Percentiles rank a stretch among this genome's conserved stretches.
Conservation (phyloP, 1,284 basidiomycete genomes). For the Psilocybe mexicana region DNA sequence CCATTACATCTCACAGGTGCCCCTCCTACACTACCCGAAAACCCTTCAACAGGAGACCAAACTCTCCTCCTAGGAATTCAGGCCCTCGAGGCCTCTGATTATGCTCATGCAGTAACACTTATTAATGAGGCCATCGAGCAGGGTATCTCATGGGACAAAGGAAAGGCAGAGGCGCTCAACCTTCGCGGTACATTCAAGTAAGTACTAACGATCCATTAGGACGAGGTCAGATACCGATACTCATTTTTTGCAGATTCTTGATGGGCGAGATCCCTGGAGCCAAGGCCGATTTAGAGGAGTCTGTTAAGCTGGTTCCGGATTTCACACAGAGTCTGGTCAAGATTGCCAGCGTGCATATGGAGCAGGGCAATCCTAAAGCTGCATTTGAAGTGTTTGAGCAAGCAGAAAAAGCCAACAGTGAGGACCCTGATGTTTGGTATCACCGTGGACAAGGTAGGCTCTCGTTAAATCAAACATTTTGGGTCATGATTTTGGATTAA, state of each 20-base stretch:
- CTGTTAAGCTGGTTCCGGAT: slow-evolving; percentile 71
- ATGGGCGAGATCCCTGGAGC: slow-evolving; percentile 86
- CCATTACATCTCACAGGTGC: slow-evolving; percentile 47
- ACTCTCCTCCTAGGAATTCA: slow-evolving; percentile 82
- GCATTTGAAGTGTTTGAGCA: slow-evolving; percentile 77
- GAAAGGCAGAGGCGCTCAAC: slow-evolving; percentile 89
- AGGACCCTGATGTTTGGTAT: slow-evolving; percentile 97
- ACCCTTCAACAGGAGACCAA: slow-evolving; percentile 78
- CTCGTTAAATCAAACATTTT: slow-evolving; percentile 13
- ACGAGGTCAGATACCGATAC: neutral
- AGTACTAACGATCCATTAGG: slow-evolving; percentile 24
- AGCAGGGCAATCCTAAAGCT: slow-evolving; percentile 73
- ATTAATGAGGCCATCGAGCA: slow-evolving; percentile 89
- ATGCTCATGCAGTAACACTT: slow-evolving; percentile 78
- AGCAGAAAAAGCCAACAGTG: slow-evolving; percentile 81
- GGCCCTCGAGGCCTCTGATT: slow-evolving; percentile 88
- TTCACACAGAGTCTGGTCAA: slow-evolving; percentile 95
- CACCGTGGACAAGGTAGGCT: slow-evolving; percentile 90
- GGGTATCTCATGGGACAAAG: slow-evolving; percentile 76
- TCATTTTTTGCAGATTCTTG: slow-evolving; percentile 65
- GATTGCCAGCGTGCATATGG: slow-evolving; percentile 98
- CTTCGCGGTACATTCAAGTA: slow-evolving; percentile 94
- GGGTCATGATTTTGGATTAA: neutral
- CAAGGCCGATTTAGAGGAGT: slow-evolving; percentile 82
- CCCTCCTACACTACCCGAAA: slow-evolving; percentile 75